Percentiles rank a stretch among this genome's conserved stretches.
Conservation (phyloP, 768 basidiomycete genomes). For the Phlebiopsis gigantea region DNA sequence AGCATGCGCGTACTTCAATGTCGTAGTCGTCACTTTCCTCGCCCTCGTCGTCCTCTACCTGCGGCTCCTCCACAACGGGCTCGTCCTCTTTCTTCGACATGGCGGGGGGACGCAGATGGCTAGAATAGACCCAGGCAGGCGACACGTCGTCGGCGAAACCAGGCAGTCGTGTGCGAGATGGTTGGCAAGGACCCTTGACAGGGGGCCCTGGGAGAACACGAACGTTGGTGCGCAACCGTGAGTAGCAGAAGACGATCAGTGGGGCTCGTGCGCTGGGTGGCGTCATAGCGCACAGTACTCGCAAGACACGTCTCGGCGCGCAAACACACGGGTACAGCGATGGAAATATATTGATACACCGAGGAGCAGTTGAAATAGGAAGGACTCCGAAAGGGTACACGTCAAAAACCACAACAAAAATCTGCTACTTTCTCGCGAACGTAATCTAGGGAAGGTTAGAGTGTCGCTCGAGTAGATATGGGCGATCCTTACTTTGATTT, state of each 20-base stretch:
- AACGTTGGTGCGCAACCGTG: conserved; percentile 11
- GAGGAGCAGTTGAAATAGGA: not conserved
- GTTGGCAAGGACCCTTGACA: not conserved
- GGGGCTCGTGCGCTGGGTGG: conserved; percentile 7
- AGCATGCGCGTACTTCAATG: conserved; percentile 16
- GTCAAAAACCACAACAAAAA: not conserved
- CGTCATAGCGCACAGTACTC: not conserved
- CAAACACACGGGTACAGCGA: not conserved
- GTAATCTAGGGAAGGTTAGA: conserved; percentile 20
- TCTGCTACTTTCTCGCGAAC: conserved; percentile 26
- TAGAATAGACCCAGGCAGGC: not conserved
- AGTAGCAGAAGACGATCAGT: conserved; percentile 4
- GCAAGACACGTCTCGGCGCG: not conserved
- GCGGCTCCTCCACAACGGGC: conserved; percentile 12
- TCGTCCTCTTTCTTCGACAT: conserved; percentile 12
- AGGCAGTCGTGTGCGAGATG: conserved; percentile 5
- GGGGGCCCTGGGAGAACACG: conserved; percentile 4
- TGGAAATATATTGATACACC: conserved; percentile 7
- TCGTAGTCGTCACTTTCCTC: conserved; percentile 29
- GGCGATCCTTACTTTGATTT: conserved; percentile 75
- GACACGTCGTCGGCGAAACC: conserved; percentile 1
- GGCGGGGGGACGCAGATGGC: not conserved
- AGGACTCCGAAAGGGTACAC: not conserved
- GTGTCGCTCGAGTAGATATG: not conserved
- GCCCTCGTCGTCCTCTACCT: conserved; percentile 13